Percentiles rank a stretch among this genome's conserved stretches.
phyloP scores from a whole-genome alignment of 805 yeast genomes.

The Cyberlindnera japonica region DNA sequence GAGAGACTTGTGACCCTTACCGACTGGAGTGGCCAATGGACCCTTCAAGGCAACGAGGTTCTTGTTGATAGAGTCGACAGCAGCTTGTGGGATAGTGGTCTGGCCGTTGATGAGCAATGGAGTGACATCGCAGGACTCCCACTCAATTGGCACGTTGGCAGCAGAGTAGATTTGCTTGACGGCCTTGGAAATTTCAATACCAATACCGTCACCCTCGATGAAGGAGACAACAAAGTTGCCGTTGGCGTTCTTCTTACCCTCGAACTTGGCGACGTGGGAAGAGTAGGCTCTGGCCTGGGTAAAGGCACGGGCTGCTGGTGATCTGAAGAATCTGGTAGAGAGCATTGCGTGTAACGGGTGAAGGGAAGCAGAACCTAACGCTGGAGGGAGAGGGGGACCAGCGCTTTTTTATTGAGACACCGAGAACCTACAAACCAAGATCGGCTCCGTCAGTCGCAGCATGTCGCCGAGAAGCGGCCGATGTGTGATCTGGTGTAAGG shows the following conservation, averaged over 20 bases:
- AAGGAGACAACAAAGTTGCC: conserved; percentile 93
- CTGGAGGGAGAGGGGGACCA: background rate
- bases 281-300: conserved; percentile 31
- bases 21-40: conserved; percentile 97
- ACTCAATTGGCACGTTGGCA: conserved; percentile 92
- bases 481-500: conserved; percentile 4
- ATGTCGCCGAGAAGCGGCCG: conserved; percentile 11
- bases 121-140: conserved; percentile 96
- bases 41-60: conserved; percentile 96
- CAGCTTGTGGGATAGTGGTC: conserved; percentile 89
- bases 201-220: conserved; percentile 99
- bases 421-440: background rate
- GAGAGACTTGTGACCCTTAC: conserved; percentile 97
- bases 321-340: conserved; percentile 17
- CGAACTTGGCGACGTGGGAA: conserved; percentile 57
- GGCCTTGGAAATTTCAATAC: conserved; percentile 90
- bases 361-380: background rate
- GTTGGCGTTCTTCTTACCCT: conserved; percentile 59
- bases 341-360: conserved; percentile 11
- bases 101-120: conserved; percentile 89
- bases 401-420: conserved; percentile 7
- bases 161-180: conserved; percentile 91
- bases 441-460: conserved; percentile 3
- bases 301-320: conserved; percentile 13
- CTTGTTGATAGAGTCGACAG: conserved; percentile 88